Evolutionary conservation across 2,329 filamentous ascomycete genomes (phyloP), one percentile per base, ranked within the genome.

Genomic region (Plectosphaerella plurivora): DNA sequence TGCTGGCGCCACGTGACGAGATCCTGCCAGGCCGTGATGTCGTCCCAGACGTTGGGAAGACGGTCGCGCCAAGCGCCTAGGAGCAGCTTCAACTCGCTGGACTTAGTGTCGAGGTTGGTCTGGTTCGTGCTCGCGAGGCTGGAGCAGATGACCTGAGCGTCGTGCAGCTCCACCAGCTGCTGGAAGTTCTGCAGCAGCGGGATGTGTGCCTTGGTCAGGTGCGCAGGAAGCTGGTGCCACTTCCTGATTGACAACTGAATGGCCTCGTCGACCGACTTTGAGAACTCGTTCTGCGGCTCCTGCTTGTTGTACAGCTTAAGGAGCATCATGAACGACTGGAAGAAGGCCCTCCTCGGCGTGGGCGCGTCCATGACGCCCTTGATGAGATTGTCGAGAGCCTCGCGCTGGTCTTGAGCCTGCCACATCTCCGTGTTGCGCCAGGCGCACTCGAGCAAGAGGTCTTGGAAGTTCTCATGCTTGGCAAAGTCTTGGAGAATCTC

Each of bases 1-100:
- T 99, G 94, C 67, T 99, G 95, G 60, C 94, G 86, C 94, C 94
- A 99, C 2, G 94, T 99, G n/a, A 99, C 94, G 41, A 99, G 77
- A 66, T 99, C 95, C 68, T 99, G 94, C 94, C 94, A 99, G 39
- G 94, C 91, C 58, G 95, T 96, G 69, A 99, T 99, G 68, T 99
- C 94, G 67, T 99, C 94, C 94, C 94, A 99, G 4, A 96, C 88
- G 65, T 99, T 99, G 2, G 94, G 94, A 50, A 99, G 75, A 47
- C 94, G 84, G 66, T 99, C 94, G 53, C 94, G 86, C 94, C 94
- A 99, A 8, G 93, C 94, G 51, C 91, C 91, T 5, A 99, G 81
- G 4, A 97, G 82, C 50, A 99, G 73, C 73, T 99, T 99, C 3
- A 99, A 81, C 72, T 99, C 95, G 53, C 92, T 89, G 18, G 92